Evolutionary conservation across 2,329 filamentous ascomycete species (phyloP).

Genomic region (Pseudopyrenochaeta lycopersici): DNA sequence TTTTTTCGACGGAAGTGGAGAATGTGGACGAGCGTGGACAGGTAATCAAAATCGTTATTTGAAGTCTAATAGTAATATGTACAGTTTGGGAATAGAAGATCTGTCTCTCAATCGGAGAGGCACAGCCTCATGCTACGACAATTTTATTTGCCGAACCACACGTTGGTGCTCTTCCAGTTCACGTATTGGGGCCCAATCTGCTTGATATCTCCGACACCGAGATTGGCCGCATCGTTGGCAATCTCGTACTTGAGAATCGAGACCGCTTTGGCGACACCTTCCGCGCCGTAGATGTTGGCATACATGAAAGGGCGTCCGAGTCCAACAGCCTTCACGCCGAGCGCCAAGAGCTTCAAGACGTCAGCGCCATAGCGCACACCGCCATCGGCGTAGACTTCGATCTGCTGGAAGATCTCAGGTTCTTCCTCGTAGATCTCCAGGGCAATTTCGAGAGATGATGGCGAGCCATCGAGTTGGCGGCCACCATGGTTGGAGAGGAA

Average conservation of each 20-base stretch:
- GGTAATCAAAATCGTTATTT: too few species aligned
- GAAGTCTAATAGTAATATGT: too few species aligned
- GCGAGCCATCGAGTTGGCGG: conserved; percentile 57
- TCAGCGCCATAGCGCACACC: conserved; percentile 53
- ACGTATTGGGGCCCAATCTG: conserved; percentile 37
- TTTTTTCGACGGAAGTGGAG: too few species aligned
- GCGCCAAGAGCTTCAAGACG: conserved; percentile 48
- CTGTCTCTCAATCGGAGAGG: too few species aligned
- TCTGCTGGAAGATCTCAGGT: conserved; percentile 50
- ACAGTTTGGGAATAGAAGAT: too few species aligned
- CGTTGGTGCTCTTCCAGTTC: conserved; percentile 26
- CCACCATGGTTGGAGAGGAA: conserved; percentile 55
- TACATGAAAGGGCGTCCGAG: conserved; percentile 62
- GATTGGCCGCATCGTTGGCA: conserved; percentile 43
- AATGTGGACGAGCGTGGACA: too few species aligned
- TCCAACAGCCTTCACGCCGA: conserved; percentile 53
- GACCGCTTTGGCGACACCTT: conserved; percentile 67
- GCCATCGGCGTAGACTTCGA: conserved; percentile 53
- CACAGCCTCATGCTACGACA: too few species aligned
- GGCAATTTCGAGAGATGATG: conserved; percentile 77
- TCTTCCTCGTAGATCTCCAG: conserved; percentile 73
- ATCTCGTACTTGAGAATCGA: conserved; percentile 63
- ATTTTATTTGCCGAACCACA: conserved; percentile 22
- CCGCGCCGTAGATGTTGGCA: conserved; percentile 65
- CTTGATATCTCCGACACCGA: conserved; percentile 42